phyloP scores from a whole-genome alignment of 1,139 yeast species.

The Kodamaea derodonti region DNA sequence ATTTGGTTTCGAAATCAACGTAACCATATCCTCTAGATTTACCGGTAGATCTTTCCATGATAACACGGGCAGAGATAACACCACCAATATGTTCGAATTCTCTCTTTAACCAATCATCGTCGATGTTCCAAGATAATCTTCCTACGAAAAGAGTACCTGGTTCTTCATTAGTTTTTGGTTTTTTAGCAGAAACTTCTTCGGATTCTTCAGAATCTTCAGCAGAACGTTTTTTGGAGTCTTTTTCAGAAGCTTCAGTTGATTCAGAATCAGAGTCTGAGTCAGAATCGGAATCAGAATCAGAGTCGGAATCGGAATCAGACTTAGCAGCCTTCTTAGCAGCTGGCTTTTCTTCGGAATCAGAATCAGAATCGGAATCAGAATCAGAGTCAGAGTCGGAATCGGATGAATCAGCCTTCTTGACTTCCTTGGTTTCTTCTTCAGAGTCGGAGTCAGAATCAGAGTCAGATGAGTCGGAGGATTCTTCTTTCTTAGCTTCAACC shows the following conservation, averaged over 20 bases:
- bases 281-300: slow-evolving; percentile 30
- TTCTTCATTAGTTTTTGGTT: slow-evolving; percentile 41
- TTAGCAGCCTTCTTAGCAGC: slow-evolving; percentile 6
- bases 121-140: slow-evolving; percentile 95
- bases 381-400: slow-evolving; percentile 9
- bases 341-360: slow-evolving; percentile 18
- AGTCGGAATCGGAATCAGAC: slow-evolving; percentile 19
- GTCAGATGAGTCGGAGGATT: slow-evolving; percentile 17
- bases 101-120: slow-evolving; percentile 85
- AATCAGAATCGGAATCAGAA: slow-evolving; percentile 20
- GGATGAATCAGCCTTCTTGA: slow-evolving; percentile 9
- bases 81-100: slow-evolving; percentile 86
- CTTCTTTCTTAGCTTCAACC: slow-evolving; percentile 19
- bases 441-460: slow-evolving; percentile 16
- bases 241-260: slow-evolving; percentile 11
- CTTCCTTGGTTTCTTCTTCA: slow-evolving; percentile 2
- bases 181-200: slow-evolving; percentile 37
- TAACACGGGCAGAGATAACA: slow-evolving; percentile 84
- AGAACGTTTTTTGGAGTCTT: slow-evolving; percentile 28
- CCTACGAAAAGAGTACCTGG: slow-evolving; percentile 94
- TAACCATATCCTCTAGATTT: slow-evolving; percentile 98
- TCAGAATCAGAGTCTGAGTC: slow-evolving; percentile 19
- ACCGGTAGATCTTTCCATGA: slow-evolving; percentile 88
- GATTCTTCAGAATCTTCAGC: slow-evolving; percentile 19
- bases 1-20: slow-evolving; percentile 81